These are phyloP conservation scores for Rhododendron williamsianum DNA, from an alignment of 148 eudicot species.

Conservation along the genomic window DNA sequence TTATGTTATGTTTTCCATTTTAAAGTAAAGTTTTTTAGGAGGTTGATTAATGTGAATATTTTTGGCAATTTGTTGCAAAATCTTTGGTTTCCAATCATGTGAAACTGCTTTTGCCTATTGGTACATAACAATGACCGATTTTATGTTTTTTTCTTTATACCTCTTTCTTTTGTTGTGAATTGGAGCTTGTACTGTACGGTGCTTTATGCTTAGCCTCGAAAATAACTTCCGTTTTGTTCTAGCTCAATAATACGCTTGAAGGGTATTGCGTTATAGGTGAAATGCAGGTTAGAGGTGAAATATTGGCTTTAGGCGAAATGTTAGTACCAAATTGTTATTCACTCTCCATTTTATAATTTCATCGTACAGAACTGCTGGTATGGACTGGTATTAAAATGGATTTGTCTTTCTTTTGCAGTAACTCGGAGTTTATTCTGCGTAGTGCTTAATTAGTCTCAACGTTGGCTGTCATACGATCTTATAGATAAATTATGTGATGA, in stretches of 20 bases:
- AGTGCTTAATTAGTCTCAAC: background rate
- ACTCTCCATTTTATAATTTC: background rate
- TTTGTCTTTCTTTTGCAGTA: background rate
- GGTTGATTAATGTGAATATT: slow-evolving; percentile 1
- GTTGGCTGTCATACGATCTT: background rate
- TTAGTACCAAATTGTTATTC: background rate
- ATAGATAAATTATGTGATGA: background rate
- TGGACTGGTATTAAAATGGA: background rate
- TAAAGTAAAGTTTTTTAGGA: background rate
- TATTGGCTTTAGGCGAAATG: background rate
- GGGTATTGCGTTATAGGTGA: background rate
- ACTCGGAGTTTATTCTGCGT: background rate
- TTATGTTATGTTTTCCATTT: background rate
- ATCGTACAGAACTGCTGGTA: background rate
- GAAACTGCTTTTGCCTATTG: background rate
- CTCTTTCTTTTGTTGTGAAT: background rate
- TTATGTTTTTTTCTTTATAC: background rate
- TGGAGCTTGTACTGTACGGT: background rate
- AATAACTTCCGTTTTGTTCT: background rate
- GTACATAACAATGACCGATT: background rate
- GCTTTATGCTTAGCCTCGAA: background rate
- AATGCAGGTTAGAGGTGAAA: background rate
- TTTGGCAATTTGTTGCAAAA: background rate
- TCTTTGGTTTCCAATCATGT: background rate
- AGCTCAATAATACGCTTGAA: background rate